These are phyloP conservation scores for Solanum bulbocastanum DNA, from an alignment of 257 asterid species.

Conservation along the genomic window DNA sequence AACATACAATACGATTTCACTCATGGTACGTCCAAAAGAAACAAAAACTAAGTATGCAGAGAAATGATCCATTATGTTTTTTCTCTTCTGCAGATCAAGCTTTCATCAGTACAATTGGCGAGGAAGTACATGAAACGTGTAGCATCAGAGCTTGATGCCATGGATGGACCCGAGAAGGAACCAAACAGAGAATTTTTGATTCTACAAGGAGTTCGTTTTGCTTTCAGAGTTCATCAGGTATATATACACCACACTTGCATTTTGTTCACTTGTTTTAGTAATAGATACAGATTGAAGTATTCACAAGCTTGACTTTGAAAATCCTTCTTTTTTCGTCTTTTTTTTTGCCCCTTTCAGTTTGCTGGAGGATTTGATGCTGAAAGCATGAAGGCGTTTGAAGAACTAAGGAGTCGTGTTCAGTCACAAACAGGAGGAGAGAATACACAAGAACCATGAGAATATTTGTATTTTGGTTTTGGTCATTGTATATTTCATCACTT, in stretches of 20 bases:
- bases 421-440: constrained; percentile 39
- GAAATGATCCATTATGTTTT: not conserved
- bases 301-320: not conserved
- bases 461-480: not conserved
- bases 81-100: constrained; percentile 69
- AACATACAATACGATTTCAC: not conserved
- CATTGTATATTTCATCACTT: constrained; percentile 27
- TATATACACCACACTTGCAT: not conserved
- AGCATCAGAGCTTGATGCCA: constrained; percentile 71
- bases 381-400: constrained; percentile 97
- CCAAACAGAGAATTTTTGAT: constrained; percentile 84
- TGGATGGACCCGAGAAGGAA: constrained; percentile 77
- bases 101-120: constrained; percentile 82
- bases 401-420: constrained; percentile 65
- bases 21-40: not conserved
- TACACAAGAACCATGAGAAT: constrained; percentile 27
- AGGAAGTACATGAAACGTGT: constrained; percentile 95
- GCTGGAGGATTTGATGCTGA: constrained; percentile 99
- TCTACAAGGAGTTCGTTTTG: constrained; percentile 95
- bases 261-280: not conserved
- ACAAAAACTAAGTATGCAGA: not conserved
- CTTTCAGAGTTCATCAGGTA: constrained; percentile 98
- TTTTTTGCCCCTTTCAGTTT: constrained; percentile 36
- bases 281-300: not conserved
- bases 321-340: not conserved